These are phyloP conservation scores for Beauveria sp. DNA, from an alignment of 2,329 filamentous ascomycete genomes.

Conservation along the genomic window DNA sequence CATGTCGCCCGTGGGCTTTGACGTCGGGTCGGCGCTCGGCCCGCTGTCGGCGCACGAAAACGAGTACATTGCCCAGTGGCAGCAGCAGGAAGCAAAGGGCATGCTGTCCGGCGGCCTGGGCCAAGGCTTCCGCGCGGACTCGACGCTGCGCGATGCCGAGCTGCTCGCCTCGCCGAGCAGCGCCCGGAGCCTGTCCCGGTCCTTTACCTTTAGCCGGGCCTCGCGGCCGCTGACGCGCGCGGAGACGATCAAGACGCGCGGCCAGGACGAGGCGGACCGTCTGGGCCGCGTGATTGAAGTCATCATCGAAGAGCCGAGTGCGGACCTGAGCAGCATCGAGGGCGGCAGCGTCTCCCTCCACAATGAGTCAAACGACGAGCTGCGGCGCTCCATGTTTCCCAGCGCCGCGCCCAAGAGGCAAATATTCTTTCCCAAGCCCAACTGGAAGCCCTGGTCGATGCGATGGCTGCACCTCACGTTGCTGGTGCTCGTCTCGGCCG, in stretches of 20 bases:
- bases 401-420: conserved; percentile 25
- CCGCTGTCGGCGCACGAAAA: conserved; percentile 37
- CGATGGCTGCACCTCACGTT: conserved; percentile 50
- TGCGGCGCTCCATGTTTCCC: conserved; percentile 31
- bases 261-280: conserved; percentile 52
- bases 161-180: conserved; percentile 32
- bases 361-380: conserved; percentile 19
- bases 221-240: conserved; percentile 21
- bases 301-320: conserved; percentile 38
- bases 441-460: conserved; percentile 63
- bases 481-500: conserved; percentile 46
- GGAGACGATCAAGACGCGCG: conserved; percentile 41
- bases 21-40: conserved; percentile 39
- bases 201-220: conserved; percentile 31
- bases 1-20: conserved; percentile 29
- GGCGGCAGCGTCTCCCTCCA: conserved; percentile 27
- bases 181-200: conserved; percentile 30
- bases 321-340: conserved; percentile 46
- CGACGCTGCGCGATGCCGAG: conserved; percentile 42
- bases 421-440: conserved; percentile 53
- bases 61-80: conserved; percentile 36
- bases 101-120: conserved; percentile 52
- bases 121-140: conserved; percentile 41
- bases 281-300: conserved; percentile 54
- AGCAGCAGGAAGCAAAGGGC: conserved; percentile 47